Percentiles rank a stretch among this genome's conserved stretches.
Evolutionary conservation across 805 yeast species (phyloP).

Genomic region (Metschnikowia amazonensis): DNA sequence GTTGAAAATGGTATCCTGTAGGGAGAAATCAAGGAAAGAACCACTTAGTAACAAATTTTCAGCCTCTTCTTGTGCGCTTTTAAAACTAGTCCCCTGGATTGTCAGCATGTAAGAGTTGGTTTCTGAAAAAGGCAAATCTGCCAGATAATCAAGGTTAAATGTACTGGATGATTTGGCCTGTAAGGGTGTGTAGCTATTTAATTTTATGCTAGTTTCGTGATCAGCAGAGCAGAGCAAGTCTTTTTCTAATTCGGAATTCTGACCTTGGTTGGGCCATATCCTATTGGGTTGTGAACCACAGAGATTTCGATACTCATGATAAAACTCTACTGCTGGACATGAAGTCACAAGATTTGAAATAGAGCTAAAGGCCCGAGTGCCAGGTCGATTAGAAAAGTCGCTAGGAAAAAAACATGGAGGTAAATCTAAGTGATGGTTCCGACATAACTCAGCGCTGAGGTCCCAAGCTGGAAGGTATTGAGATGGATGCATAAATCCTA

Average conservation of each 20-base stretch:
- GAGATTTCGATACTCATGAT: constrained; percentile 8
- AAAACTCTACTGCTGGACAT: constrained; percentile 11
- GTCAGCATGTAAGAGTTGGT: background rate
- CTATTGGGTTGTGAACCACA: background rate
- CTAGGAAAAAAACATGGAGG: constrained; percentile 16
- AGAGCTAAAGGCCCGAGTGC: constrained; percentile 4
- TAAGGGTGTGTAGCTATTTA: background rate
- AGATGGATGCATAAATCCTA: background rate
- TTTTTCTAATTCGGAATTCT: background rate
- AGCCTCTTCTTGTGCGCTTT: background rate
- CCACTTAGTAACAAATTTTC: background rate
- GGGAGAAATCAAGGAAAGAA: background rate
- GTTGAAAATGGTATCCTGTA: background rate
- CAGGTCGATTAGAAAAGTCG: constrained; percentile 11
- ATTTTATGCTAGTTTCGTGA: background rate
- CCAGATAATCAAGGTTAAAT: background rate
- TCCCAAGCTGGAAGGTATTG: constrained; percentile 13
- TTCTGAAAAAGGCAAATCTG: background rate
- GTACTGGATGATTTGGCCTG: background rate
- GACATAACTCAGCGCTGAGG: constrained; percentile 12
- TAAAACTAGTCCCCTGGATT: background rate
- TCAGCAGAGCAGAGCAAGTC: constrained; percentile 1
- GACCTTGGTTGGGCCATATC: background rate
- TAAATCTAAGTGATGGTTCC: constrained; percentile 9
- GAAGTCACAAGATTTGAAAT: background rate